Percentiles rank a stretch among this genome's conserved stretches.
Evolutionary conservation across 306 rosid genomes (phyloP).

Genomic region (Prunus persica): Prunus_persica_NCBIv2 NC_034016.1:15715001-15715500

Average conservation of each 20-base stretch:
- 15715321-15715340: not conserved
- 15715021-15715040: too few species aligned
- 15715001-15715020: too few species aligned
- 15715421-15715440: constrained; percentile 92
- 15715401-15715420: constrained; percentile 99
- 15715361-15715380: not conserved
- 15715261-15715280: not conserved
- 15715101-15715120: not conserved
- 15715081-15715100: not conserved
- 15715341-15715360: not conserved
- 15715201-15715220: too few species aligned
- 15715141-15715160: not conserved
- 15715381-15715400: constrained; percentile 57
- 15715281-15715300: not conserved
- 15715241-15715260: not conserved
- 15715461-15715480: constrained; percentile 95
- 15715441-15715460: constrained; percentile 90
- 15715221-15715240: not conserved
- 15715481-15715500: constrained; percentile 65
- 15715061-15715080: constrained; percentile 12
- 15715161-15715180: not conserved
- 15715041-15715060: not conserved
- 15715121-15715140: not conserved
- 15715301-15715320: not conserved
- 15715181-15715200: not conserved